Base-by-base conservation (phyloP, 2,329 filamentous ascomycete genomes). In the Penicillium sp. region DNA sequence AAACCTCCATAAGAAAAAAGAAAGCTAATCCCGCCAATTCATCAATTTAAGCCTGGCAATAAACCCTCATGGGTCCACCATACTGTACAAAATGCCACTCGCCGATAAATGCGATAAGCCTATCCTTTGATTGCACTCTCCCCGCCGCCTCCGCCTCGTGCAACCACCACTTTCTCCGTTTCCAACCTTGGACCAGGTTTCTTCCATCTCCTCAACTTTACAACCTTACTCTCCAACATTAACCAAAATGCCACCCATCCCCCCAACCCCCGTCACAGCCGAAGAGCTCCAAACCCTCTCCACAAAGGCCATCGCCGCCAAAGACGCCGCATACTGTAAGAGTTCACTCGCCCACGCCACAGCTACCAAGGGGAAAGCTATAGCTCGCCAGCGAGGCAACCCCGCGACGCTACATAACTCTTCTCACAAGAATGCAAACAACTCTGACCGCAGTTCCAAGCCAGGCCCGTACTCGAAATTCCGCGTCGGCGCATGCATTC, bases 381-480 rank as follows among this genome's bases (percentile, higher is more conserved):
- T n/a, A 52, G 17, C 34, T 39, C 39, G 10, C 35, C 37, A 35
- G 10, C 39, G 1, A 11, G 14, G 15, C 15, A n/a, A 17, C 17
- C 39, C 39, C 39, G 17, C 3, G 4, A 25, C 25, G 25, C 25
- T 4, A 25, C 39, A 8, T 42, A 25, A 25, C 4, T 25, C 25
- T 25, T 25, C 25, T 25, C 25, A 25, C 25, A 25, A 25, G 25
- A 25, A 25, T 25, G 1, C 1, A 25, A 25, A 1, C 25, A 25
- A 5, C 1, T 25, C 25, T 25, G 25, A 25, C 25, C 25, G 25
- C 25, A 25, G 25, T 25, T 5, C 4, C 25, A 25, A 20, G 20
- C 20, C 41, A 88, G 86, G 86, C 73, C 92, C 91, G 3, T 96
- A 97, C 82, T 96, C 91, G 69, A 85, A 89, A 61, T 99, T 98